Evolutionary conservation across 148 eudicot genomes (phyloP), one percentile per base, ranked within the genome.

Genomic region (Camellia lanceoleosa): DNA sequence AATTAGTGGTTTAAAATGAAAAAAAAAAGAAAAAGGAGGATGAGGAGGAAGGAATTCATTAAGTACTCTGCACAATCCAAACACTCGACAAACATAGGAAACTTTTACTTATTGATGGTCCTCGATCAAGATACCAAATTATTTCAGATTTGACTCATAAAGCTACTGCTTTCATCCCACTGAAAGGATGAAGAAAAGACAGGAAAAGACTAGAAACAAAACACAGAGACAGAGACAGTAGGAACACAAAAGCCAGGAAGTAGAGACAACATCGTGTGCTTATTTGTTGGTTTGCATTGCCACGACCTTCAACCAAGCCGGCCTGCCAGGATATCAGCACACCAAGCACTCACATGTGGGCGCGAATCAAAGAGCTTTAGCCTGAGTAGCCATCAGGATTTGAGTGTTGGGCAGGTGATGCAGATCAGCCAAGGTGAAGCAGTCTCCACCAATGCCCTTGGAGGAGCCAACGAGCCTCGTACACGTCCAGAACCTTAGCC

Each of bases 391-490:
- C 80, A 64, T 67, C 86, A 92, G 52, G 68, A 47, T 67, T 6
- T 86, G 78, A 3, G 87, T 3, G n/a, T 7, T 7, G 0, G 96
- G 93, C 38, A 89, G 76, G 78, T 92, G 93, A 52, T 90, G 89
- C 16, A 92, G 86, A 82, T 92, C 96, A 0, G 83, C 93, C 64
- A 92, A 68, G 23, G 87, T 79, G 80, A 82, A 90, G 5, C 63
- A 14, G 7, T 88, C 91, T 9, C 92, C 95, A 1, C 82, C 93
- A 69, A 92, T 84, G 82, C 90, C 90, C 90, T 90, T 92, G 9
- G 89, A 85, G 18, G 23, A 0, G 82, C 49, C 79, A 92, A 65
- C 89, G 90, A 0, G 89, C 78, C 79, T 92, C 96, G 65, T 90
- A 92, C 5, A 92, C 72, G 30, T 92, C 96, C 0, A 92, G 87